Evolutionary conservation across 768 basidiomycete species (phyloP).

Genomic region (Phanerodontia chrysosporium): DNA sequence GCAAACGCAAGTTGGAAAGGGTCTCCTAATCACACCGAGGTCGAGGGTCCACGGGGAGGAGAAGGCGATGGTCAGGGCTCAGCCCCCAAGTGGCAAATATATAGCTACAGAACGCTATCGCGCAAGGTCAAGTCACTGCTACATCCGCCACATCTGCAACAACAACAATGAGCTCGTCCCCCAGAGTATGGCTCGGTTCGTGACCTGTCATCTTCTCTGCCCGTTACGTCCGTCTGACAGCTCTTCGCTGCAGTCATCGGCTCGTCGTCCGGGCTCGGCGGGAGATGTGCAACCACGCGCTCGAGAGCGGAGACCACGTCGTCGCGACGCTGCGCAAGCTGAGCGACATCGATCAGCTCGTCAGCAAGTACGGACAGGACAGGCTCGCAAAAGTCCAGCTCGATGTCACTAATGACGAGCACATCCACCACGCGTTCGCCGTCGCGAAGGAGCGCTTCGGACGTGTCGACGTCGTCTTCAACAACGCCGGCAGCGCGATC

Average conservation of each 20-base stretch:
- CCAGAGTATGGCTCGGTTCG: slow-evolving; percentile 17
- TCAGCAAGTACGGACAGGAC: slow-evolving; percentile 25
- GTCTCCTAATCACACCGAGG: too few relatives aligned
- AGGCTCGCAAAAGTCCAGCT: too few relatives aligned
- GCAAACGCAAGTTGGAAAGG: too few relatives aligned
- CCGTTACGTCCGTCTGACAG: too few relatives aligned
- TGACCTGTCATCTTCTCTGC: not conserved
- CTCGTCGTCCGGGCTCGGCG: slow-evolving; percentile 37
- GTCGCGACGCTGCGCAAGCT: slow-evolving; percentile 39
- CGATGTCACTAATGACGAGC: slow-evolving; percentile 32
- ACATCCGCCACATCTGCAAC: too few relatives aligned
- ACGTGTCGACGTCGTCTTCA: slow-evolving; percentile 42
- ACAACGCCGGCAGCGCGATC: slow-evolving; percentile 34
- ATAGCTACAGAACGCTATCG: too few relatives aligned
- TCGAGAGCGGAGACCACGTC: slow-evolving; percentile 35
- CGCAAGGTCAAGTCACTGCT: too few relatives aligned
- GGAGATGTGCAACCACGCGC: slow-evolving; percentile 28
- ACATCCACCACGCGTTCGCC: slow-evolving; percentile 33
- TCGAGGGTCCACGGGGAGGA: too few relatives aligned
- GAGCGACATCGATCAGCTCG: slow-evolving; percentile 18
- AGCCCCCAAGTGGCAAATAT: too few relatives aligned
- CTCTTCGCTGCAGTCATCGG: slow-evolving; percentile 32
- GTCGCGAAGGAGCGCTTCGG: slow-evolving; percentile 33
- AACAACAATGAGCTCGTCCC: too few relatives aligned
- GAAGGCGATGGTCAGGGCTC: too few relatives aligned